Evolutionary conservation across 1,139 yeast genomes (phyloP).

Genomic region (Candida freyschussii): DNA sequence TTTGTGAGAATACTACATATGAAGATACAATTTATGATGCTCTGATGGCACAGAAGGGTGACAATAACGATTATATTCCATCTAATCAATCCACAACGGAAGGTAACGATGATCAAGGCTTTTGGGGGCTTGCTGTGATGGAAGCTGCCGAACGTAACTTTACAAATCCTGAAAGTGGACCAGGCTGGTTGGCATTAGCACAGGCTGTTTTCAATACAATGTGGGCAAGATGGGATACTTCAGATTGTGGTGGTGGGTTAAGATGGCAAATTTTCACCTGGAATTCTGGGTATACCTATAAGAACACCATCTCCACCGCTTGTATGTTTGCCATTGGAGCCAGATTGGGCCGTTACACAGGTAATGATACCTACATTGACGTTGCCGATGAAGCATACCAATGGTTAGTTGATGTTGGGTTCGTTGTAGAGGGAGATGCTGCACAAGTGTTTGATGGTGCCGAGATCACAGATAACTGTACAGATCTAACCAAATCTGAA

Average conservation of each 20-base stretch:
- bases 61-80: conserved; percentile 72
- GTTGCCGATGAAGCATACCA: conserved; percentile 55
- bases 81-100: conserved; percentile 88
- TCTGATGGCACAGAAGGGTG: conserved; percentile 71
- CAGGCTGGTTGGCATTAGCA: conserved; percentile 69
- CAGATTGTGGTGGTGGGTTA: conserved; percentile 77
- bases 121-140: conserved; percentile 92
- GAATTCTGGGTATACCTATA: conserved; percentile 91
- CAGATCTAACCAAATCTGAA: conserved; percentile 41
- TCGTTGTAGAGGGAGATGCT: conserved; percentile 37
- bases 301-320: conserved; percentile 85
- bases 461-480: conserved; percentile 43
- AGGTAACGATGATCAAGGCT: conserved; percentile 96
- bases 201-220: conserved; percentile 85
- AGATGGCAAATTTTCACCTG: conserved; percentile 96
- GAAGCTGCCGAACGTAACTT: conserved; percentile 88
- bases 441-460: conserved; percentile 55
- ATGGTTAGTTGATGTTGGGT: conserved; percentile 52
- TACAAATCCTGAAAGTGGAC: conserved; percentile 61
- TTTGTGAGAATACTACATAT: conserved; percentile 65
- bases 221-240: conserved; percentile 81
- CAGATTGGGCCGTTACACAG: conserved; percentile 78
- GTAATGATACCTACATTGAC: conserved; percentile 49
- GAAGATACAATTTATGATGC: conserved; percentile 56
- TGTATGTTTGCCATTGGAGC: conserved; percentile 85